Percentiles rank a stretch among this genome's conserved stretches.
Evolutionary conservation across 345 rosid species (phyloP).

Genomic region (Salix caprea): DNA sequence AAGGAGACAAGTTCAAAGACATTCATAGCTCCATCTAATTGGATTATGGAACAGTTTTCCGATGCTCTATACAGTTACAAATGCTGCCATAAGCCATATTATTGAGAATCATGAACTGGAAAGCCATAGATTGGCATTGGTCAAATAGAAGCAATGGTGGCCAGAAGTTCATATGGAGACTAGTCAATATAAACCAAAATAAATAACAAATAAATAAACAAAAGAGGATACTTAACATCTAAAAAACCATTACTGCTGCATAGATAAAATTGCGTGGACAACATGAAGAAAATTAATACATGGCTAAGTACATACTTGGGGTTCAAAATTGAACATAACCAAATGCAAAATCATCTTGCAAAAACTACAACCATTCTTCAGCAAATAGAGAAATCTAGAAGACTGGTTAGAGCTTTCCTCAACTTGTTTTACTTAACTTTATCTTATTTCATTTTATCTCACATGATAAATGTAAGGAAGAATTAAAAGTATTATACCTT

Average conservation of each 20-base stretch:
- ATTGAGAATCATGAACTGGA: background rate
- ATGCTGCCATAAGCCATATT: background rate
- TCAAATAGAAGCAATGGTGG: background rate
- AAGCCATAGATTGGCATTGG: background rate
- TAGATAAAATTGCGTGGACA: no score
- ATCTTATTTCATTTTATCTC: background rate
- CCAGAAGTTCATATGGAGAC: background rate
- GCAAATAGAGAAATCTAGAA: background rate
- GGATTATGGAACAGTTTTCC: background rate
- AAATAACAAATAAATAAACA: background rate
- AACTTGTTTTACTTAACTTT: background rate
- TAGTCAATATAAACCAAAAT: background rate
- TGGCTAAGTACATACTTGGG: no score
- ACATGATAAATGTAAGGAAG: background rate
- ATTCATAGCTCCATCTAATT: background rate
- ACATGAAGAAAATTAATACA: no score
- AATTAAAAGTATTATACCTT: conserved; percentile 41
- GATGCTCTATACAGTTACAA: background rate
- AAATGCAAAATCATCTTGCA: background rate
- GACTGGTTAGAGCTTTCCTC: background rate
- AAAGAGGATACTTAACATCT: background rate
- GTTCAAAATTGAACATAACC: background rate
- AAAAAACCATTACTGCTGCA: background rate
- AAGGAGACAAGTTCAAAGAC: background rate
- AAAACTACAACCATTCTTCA: background rate